Conservation (phyloP, 345 rosid species). For the Eucalyptus tenuipes region DNA sequence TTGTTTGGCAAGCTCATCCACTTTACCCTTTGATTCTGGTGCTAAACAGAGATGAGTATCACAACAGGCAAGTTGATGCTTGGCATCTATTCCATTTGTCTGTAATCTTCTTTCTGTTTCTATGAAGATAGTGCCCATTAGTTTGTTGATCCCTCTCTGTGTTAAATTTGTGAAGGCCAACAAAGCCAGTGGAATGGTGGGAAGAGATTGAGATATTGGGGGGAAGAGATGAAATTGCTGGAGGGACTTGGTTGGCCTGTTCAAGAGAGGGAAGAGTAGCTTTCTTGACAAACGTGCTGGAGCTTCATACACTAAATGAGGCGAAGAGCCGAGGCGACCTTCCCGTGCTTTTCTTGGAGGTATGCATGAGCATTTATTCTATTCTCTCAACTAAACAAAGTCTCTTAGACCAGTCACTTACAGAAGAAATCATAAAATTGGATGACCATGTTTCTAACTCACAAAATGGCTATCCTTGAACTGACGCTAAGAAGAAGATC, state of each 20-base stretch:
- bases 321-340: constrained; percentile 58
- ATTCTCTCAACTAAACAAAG: background rate
- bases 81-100: background rate
- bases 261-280: constrained; percentile 50
- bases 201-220: constrained; percentile 36
- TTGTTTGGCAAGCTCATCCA: constrained; percentile 54
- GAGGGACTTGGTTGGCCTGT: constrained; percentile 72
- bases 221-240: constrained; percentile 45
- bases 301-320: constrained; percentile 33
- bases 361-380: background rate
- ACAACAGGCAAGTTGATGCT: constrained; percentile 28
- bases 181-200: constrained; percentile 57
- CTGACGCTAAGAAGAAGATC: background rate
- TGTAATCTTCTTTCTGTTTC: background rate
- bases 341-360: constrained; percentile 59
- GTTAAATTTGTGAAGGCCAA: constrained; percentile 21
- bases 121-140: background rate
- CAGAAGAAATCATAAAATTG: background rate
- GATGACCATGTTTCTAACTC: background rate
- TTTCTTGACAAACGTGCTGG: constrained; percentile 55
- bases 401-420: background rate
- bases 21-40: constrained; percentile 44
- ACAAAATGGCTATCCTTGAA: background rate
- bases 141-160: background rate
- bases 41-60: constrained; percentile 67